Evolutionary conservation across 257 asterid genomes (phyloP).

Genomic region (Schizonepeta tenuifolia): DNA sequence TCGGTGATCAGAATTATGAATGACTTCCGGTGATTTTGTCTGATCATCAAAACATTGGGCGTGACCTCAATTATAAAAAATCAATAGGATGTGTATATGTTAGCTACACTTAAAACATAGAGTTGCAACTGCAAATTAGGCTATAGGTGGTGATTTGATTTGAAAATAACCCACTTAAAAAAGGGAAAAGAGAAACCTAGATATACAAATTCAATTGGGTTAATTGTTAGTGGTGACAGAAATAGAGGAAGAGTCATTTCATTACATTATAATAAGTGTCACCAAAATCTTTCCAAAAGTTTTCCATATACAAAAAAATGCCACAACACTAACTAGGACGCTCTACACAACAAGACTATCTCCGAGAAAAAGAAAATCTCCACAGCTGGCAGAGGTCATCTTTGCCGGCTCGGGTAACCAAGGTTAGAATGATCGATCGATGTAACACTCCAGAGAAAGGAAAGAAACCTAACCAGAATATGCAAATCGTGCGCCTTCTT

Average conservation of each 20-base stretch:
- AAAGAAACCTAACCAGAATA: conserved; percentile 26
- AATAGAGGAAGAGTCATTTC: neutral
- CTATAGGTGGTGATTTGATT: too few species aligned
- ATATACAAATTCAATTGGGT: neutral
- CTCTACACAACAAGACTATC: conserved; percentile 17
- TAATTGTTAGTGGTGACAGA: neutral
- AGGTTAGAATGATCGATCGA: conserved; percentile 4
- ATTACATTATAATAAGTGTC: neutral
- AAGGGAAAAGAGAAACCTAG: too few species aligned
- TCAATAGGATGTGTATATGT: too few species aligned
- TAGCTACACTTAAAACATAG: too few species aligned
- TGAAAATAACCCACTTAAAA: too few species aligned
- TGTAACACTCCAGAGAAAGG: conserved; percentile 2
- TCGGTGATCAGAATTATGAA: too few species aligned
- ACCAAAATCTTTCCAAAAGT: neutral
- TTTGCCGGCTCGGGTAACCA: neutral
- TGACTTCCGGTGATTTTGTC: too few species aligned
- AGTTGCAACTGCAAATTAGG: too few species aligned
- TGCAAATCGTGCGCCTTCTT: conserved; percentile 16
- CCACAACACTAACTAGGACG: conserved; percentile 12
- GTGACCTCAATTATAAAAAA: too few species aligned
- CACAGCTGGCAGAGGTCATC: neutral
- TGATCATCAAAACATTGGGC: too few species aligned
- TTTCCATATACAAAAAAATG: conserved; percentile 33
- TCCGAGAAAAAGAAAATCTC: conserved; percentile 11